These are phyloP conservation scores for Mesembryanthemum crystallinum DNA, from an alignment of 148 eudicot genomes.

Conservation along the genomic window DNA sequence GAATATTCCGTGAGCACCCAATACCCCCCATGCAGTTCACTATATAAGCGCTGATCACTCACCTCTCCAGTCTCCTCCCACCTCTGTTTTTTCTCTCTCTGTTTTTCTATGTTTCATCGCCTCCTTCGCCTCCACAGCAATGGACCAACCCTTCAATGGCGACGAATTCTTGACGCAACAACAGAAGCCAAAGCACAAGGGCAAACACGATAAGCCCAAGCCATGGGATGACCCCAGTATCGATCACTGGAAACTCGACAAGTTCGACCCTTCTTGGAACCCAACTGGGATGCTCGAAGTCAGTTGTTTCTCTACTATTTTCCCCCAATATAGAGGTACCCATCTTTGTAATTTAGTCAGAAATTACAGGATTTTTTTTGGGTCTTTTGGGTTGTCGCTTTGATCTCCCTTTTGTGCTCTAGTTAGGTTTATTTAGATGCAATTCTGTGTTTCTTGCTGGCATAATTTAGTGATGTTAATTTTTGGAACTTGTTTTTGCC, in stretches of 20 bases:
- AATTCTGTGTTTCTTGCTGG: too few relatives aligned
- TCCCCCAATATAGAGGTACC: conserved; percentile 83
- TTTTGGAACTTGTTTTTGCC: too few relatives aligned
- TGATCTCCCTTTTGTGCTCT: too few relatives aligned
- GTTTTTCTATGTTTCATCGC: background rate
- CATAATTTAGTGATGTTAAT: too few relatives aligned
- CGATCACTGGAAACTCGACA: conserved; percentile 86
- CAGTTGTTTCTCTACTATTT: conserved; percentile 78
- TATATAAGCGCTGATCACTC: too few relatives aligned
- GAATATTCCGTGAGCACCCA: too few relatives aligned
- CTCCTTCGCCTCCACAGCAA: background rate
- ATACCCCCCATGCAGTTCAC: too few relatives aligned
- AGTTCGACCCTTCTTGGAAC: conserved; percentile 80
- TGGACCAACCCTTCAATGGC: conserved; percentile 12
- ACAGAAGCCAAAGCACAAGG: conserved; percentile 53
- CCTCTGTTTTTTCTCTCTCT: background rate
- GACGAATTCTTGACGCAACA: conserved; percentile 8
- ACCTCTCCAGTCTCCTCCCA: background rate
- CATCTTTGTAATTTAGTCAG: background rate
- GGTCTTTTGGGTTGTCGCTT: background rate
- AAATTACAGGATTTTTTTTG: background rate
- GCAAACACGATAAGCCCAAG: conserved; percentile 85
- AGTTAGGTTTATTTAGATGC: too few relatives aligned
- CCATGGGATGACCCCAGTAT: conserved; percentile 80
- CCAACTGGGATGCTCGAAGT: conserved; percentile 67